Evolutionary conservation across 164 flowering plant species (phyloP).

Genomic region (Stephania japonica): DNA sequence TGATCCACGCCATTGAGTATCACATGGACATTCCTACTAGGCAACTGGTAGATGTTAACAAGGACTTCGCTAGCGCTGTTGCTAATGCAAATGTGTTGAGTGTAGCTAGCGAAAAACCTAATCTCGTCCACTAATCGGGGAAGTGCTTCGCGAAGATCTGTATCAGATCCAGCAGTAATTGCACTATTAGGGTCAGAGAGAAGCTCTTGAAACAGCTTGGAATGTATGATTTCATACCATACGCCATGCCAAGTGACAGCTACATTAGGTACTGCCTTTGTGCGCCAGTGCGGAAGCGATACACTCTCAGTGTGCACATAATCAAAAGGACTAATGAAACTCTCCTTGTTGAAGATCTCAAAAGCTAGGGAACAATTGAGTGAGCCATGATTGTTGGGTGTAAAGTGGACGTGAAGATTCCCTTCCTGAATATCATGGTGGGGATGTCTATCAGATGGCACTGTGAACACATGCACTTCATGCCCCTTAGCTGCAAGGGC

Average conservation of each 20-base stretch:
- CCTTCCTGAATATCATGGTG: constrained; percentile 24
- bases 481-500: constrained; percentile 49
- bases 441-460: constrained; percentile 29
- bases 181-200: constrained; percentile 15
- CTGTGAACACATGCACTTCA: constrained; percentile 52
- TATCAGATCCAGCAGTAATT: constrained; percentile 1
- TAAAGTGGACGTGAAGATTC: constrained; percentile 28
- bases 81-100: constrained; percentile 45
- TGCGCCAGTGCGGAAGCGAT: constrained; percentile 40
- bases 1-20: constrained; percentile 62
- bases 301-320: constrained; percentile 52
- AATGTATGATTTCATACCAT: constrained; percentile 43
- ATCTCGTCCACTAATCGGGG: constrained; percentile 40
- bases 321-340: constrained; percentile 25
- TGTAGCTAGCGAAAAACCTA: constrained; percentile 38
- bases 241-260: constrained; percentile 61
- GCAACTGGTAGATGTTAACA: constrained; percentile 43
- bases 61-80: constrained; percentile 41
- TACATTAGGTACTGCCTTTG: constrained; percentile 31
- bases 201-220: constrained; percentile 39
- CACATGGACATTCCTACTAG: constrained; percentile 42
- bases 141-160: constrained; percentile 32
- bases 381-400: constrained; percentile 31
- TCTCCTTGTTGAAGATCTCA: constrained; percentile 31
- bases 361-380: constrained; percentile 30